Percentiles rank a stretch among this genome's conserved stretches.
Conservation (phyloP, 331 rosid genomes). For the Malus hybrid region DNA sequence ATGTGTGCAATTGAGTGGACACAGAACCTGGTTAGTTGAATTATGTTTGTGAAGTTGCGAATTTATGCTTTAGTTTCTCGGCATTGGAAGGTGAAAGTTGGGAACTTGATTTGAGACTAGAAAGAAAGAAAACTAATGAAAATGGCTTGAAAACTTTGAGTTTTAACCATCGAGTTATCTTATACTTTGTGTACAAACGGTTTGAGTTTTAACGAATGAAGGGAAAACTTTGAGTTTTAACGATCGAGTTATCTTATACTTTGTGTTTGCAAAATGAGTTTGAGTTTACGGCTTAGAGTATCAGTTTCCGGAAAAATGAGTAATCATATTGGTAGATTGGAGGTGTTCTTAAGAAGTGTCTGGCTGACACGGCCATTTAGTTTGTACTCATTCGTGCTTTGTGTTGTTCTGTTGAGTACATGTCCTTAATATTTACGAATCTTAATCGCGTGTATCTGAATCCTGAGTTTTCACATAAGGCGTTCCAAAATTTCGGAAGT, state of each 20-base stretch:
- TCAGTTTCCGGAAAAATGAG: not conserved
- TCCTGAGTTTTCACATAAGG: not conserved
- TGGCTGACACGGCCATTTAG: not conserved
- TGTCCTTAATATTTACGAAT: not conserved
- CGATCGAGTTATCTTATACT: not conserved
- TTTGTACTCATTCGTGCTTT: not conserved
- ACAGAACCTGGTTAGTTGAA: not conserved
- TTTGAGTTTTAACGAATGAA: no score
- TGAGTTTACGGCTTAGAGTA: not conserved
- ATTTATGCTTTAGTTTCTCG: not conserved
- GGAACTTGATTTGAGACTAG: not conserved
- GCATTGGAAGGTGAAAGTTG: not conserved
- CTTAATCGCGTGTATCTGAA: not conserved
- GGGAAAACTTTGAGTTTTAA: no score
- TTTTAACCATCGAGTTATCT: no score
- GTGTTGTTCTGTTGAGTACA: not conserved
- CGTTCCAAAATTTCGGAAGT: not conserved
- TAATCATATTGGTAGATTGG: not conserved
- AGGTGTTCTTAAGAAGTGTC: not conserved
- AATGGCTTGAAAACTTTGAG: no score
- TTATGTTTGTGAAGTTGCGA: not conserved
- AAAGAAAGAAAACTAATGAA: not conserved
- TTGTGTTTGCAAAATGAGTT: not conserved
- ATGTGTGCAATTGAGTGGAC: not conserved
- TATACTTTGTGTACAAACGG: no score